Base-by-base conservation (phyloP, 1,284 basidiomycete species). In the Thelephora terrestris region DNA sequence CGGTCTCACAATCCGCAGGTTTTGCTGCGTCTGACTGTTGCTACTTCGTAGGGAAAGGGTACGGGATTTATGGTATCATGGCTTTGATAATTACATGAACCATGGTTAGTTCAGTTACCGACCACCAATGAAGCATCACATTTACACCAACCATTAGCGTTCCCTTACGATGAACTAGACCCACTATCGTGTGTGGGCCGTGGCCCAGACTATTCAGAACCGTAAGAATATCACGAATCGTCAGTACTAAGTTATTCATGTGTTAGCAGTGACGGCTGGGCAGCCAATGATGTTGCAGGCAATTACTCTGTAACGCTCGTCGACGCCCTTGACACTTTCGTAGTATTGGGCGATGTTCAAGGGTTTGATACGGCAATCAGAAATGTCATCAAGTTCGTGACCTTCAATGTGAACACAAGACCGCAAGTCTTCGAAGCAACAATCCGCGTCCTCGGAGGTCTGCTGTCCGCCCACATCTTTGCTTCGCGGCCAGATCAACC, bases 401-500 rank as follows among this genome's bases (percentile, higher is more conserved):
- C 79, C 2, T 93, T 92, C 59, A 82, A 93, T 58, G 85, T 92
- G 52, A 84, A 93, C 63, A 89, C 89, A 27, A 88, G 81, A 66
- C 90, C 90, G 34, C 93, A 97, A 71, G 82, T 92, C 3, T 93
- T 93, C 59, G 90, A 93, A 68, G 87, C 86, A 16, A 94, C 87
- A 2, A 94, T 94, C 52, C 80, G 91, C 29, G 87, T 90, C 2
- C 70, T 97, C 4, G 93, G 94, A 4, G 91, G 91, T 3, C 73
- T 97, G 40, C 65, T 97, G 12, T 91, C 90, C 5, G 92, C 80
- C 7, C 92, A 92, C 58, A 75, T 86, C 58, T 85, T 89, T 69
- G 85, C 88, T 35, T 79, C 73, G 62, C 67, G 80, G 60, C 64
- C 75, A 35, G 70, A 70, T 16, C 74, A 80, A 40, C 75, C 79